Evolutionary conservation across 805 yeast genomes (phyloP).

Genomic region (Saccharomycopsis lassenensis): DNA sequence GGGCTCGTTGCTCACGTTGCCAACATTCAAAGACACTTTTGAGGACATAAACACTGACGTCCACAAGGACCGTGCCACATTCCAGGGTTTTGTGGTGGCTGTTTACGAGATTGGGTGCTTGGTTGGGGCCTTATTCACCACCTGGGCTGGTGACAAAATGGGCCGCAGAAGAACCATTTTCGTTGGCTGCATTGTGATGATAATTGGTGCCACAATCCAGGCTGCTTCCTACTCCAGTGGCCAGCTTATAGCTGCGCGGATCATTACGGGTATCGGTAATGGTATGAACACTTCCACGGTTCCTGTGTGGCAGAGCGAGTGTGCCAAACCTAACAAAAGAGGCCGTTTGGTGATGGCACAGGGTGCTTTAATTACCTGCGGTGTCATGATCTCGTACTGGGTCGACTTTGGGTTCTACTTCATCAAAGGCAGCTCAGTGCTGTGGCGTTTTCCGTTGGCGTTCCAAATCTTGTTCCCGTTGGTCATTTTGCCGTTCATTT

Average conservation of each 20-base stretch:
- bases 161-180: slow-evolving; percentile 56
- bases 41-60: slow-evolving; percentile 16
- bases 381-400: slow-evolving; percentile 69
- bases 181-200: slow-evolving; percentile 40
- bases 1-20: slow-evolving; percentile 51
- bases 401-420: slow-evolving; percentile 61
- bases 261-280: slow-evolving; percentile 60
- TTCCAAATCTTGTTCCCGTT: slow-evolving; percentile 48
- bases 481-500: slow-evolving; percentile 21
- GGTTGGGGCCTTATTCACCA: slow-evolving; percentile 52
- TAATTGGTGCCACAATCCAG: slow-evolving; percentile 48
- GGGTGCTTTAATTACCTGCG: slow-evolving; percentile 60
- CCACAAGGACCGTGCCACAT: slow-evolving; percentile 45
- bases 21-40: slow-evolving; percentile 44
- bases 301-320: slow-evolving; percentile 73
- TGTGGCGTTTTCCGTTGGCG: slow-evolving; percentile 72
- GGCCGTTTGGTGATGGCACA: slow-evolving; percentile 59
- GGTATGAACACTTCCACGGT: slow-evolving; percentile 67
- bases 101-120: slow-evolving; percentile 64
- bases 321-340: slow-evolving; percentile 52
- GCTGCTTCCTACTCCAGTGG: slow-evolving; percentile 32
- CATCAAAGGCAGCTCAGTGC: slow-evolving; percentile 20
- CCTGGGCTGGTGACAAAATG: slow-evolving; percentile 39
- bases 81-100: slow-evolving; percentile 30
- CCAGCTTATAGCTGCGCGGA: slow-evolving; percentile 46